Conservation (phyloP, 345 rosid genomes). For the Diplotaxis tenuifolia region DNA sequence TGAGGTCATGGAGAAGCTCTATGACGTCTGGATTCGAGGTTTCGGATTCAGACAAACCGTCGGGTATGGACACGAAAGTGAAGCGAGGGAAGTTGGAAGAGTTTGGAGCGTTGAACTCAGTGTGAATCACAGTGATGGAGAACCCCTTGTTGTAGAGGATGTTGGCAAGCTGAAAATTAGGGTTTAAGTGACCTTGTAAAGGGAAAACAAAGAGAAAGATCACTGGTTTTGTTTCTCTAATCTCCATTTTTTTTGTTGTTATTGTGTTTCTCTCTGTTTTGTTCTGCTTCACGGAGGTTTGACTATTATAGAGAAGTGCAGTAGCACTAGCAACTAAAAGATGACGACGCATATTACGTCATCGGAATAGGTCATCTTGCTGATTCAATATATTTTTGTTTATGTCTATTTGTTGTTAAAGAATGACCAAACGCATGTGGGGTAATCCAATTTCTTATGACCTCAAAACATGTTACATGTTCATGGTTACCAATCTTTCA, state of each 20-base stretch:
- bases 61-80: conserved; percentile 49
- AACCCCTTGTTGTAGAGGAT: conserved; percentile 50
- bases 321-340: neutral
- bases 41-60: conserved; percentile 39
- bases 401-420: neutral
- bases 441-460: neutral
- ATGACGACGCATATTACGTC: neutral
- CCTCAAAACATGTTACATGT: neutral
- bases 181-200: conserved; percentile 62
- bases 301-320: conserved; percentile 4
- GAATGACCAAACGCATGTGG: conserved; percentile 26
- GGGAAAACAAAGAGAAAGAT: conserved; percentile 54
- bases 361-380: neutral
- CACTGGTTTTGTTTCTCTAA: conserved; percentile 34
- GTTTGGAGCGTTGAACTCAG: conserved; percentile 50
- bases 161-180: conserved; percentile 60
- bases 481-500: neutral
- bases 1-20: conserved; percentile 36
- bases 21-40: conserved; percentile 10
- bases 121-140: conserved; percentile 53
- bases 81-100: conserved; percentile 49
- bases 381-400: neutral
- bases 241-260: conserved; percentile 22
- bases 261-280: neutral
- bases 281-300: neutral